A percentile compares a stretch with the other conserved stretches of the same genome.
These are phyloP conservation scores for Rhododendron griersonianum DNA, from an alignment of 148 eudicot species.

Conservation along the genomic window DNA sequence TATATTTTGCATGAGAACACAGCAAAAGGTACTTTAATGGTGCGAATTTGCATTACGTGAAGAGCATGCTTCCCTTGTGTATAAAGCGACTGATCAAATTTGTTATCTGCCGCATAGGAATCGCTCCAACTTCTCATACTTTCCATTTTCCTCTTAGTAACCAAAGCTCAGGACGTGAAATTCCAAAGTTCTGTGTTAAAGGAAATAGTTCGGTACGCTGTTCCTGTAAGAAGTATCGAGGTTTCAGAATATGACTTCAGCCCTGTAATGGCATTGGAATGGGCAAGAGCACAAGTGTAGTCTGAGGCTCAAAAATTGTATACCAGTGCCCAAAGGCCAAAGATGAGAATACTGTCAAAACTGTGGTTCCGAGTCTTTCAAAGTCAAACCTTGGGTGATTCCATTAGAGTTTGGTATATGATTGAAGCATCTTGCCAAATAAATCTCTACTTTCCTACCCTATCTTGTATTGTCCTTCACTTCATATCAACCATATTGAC, in stretches of 20 bases:
- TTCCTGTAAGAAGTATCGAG: neutral
- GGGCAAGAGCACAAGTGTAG: neutral
- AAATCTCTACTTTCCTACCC: neutral
- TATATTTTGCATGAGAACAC: neutral
- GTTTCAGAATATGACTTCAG: neutral
- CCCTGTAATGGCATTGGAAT: neutral
- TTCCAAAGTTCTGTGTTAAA: neutral
- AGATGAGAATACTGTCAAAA: neutral
- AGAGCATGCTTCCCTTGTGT: neutral
- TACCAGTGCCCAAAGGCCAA: neutral
- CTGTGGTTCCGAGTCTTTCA: neutral
- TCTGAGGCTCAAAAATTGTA: neutral
- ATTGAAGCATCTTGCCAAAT: slow-evolving; percentile 3
- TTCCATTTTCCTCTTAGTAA: neutral
- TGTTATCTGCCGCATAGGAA: neutral
- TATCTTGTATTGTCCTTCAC: neutral
- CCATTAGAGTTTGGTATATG: neutral
- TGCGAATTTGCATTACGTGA: neutral
- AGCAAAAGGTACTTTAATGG: neutral
- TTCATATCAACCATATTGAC: neutral
- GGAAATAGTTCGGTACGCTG: neutral
- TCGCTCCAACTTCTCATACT: neutral
- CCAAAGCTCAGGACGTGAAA: neutral
- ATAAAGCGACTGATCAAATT: neutral
- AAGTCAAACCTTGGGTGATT: neutral